Base-by-base conservation (phyloP, 805 yeast genomes). In the Barnettozyma siamensis region DNA sequence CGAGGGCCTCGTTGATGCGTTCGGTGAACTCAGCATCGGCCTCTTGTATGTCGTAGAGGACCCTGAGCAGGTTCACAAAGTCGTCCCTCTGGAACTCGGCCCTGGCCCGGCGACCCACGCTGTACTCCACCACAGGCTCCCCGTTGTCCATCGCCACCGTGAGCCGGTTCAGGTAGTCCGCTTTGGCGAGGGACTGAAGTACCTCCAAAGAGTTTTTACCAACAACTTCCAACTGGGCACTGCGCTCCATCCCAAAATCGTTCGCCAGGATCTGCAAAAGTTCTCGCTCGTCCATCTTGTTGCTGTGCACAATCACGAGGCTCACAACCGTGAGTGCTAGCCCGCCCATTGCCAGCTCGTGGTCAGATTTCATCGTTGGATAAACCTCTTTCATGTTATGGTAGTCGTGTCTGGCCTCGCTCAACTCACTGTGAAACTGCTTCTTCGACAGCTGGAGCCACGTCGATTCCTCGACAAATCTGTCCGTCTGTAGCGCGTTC, bases 201-300 rank as follows among this genome's bases (percentile, higher is more conserved):
- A 50, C 31, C 0, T 60, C 64, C 1, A 38, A 37, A 1, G 56
- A 40, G 0, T 44, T 30, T 9, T 44, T n/a, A 10, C 50, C 45
- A 12, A 54, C 12, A 20, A 53, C 29, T 2, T 37, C 41, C 7
- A 50, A 15, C 3, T 27, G 43, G 11, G 21, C 33, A 8, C 37
- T 43, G n/a, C 15, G 38, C 1, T 33, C 31, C 4, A 60, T 12
- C 3, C 57, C 60, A 29, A 66, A 65, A 16, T 72, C 70, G 17
- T 53, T 57, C 42, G 58, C 49, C 50, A 74, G 58, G 1, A 68
- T 65, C 42, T 63, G 46, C 29, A 72, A 31, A 38, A 74, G 59
- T 44, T 64, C 69, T 9, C 56, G 67, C 39, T 73, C 76, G 33
- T 65, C 69, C 35, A 60, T 47, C 38, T 54, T 58, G 32, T 60